phyloP scores from a whole-genome alignment of 208 protist genomes.

The Tritrichomonas musculus region DNA sequence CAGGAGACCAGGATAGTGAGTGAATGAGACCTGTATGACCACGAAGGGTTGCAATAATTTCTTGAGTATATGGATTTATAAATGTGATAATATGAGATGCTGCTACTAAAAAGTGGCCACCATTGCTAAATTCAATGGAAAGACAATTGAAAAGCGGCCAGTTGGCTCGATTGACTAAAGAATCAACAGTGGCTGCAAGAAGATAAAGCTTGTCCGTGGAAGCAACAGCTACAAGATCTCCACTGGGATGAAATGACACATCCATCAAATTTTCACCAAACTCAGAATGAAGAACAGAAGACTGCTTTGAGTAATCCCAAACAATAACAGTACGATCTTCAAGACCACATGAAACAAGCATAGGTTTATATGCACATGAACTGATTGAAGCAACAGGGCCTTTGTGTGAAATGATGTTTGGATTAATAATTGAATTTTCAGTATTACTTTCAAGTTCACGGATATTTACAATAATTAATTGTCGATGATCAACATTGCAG shows the following conservation, averaged over 20 bases:
- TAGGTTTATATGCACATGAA: constrained; percentile 29
- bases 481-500: background rate
- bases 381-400: background rate
- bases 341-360: background rate
- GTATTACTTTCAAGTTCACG: background rate
- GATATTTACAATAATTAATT: background rate
- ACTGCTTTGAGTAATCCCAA: constrained; percentile 19
- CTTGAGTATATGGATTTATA: constrained; percentile 29
- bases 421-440: constrained; percentile 19
- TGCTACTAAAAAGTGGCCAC: constrained; percentile 21
- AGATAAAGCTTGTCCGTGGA: constrained; percentile 17
- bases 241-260: constrained; percentile 12
- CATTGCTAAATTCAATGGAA: background rate
- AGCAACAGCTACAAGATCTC: background rate
- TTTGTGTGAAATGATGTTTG: constrained; percentile 7
- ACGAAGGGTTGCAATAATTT: constrained; percentile 25
- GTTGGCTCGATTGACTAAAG: background rate
- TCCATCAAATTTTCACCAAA: background rate
- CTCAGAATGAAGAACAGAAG: background rate
- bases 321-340: background rate
- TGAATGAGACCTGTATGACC: background rate
- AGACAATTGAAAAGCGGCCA: constrained; percentile 19
- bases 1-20: background rate
- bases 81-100: constrained; percentile 32
- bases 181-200: background rate